Conservation (phyloP, 2,329 filamentous ascomycete species). For the Penicillium sp. region DNA sequence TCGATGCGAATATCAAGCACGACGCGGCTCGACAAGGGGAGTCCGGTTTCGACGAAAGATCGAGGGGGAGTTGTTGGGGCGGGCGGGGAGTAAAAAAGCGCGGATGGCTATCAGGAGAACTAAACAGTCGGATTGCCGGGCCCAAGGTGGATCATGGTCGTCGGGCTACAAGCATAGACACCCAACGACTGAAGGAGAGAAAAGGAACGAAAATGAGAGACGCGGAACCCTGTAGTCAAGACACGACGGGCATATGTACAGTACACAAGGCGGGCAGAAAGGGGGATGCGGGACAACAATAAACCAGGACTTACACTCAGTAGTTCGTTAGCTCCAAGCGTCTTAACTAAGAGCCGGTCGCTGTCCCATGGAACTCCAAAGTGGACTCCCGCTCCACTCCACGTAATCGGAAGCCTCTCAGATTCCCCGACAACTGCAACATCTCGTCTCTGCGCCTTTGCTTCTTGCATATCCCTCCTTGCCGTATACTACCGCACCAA, state of each 20-base stretch:
- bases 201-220: background rate
- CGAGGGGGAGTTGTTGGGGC: constrained; percentile 7
- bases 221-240: background rate
- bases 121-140: constrained; percentile 7
- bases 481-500: background rate
- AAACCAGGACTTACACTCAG: too few species aligned
- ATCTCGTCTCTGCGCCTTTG: background rate
- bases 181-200: background rate
- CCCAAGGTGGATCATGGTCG: constrained; percentile 16
- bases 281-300: constrained; percentile 20
- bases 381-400: constrained; percentile 20
- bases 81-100: constrained; percentile 12
- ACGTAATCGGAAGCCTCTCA: constrained; percentile 17
- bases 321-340: too few species aligned
- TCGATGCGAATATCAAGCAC: background rate
- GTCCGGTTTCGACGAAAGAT: constrained; percentile 5
- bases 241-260: constrained; percentile 2
- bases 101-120: constrained; percentile 15
- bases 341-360: background rate
- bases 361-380: background rate
- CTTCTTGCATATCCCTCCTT: constrained; percentile 7
- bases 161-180: constrained; percentile 1
- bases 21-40: background rate
- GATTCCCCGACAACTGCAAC: background rate
- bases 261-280: constrained; percentile 6